Conservation (phyloP, 2,329 filamentous ascomycete species). For the Elsinoe perseae region DNA sequence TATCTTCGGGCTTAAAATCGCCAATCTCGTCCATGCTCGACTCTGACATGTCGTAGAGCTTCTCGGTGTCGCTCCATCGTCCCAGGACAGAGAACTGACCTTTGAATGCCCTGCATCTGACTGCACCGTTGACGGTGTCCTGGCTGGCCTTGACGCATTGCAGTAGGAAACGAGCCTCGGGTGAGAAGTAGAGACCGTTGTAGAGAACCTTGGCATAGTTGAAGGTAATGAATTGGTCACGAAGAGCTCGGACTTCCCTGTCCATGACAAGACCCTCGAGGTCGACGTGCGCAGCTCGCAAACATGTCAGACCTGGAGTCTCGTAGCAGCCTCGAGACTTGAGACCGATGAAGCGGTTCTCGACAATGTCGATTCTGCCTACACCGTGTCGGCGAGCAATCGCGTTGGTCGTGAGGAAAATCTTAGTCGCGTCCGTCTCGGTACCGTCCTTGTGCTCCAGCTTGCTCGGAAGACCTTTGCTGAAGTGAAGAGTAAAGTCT, state of each 20-base stretch:
- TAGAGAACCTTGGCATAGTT: slow-evolving; percentile 52
- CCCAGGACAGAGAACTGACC: slow-evolving; percentile 55
- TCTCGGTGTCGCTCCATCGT: slow-evolving; percentile 56
- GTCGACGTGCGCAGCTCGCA: slow-evolving; percentile 53
- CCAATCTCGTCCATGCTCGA: slow-evolving; percentile 63
- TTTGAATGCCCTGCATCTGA: slow-evolving; percentile 60
- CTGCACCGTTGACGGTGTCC: slow-evolving; percentile 53
- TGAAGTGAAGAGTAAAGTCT: slow-evolving; percentile 64
- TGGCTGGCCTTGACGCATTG: slow-evolving; percentile 54
- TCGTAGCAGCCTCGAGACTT: slow-evolving; percentile 80
- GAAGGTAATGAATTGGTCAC: slow-evolving; percentile 63
- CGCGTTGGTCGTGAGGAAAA: slow-evolving; percentile 65
- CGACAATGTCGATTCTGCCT: slow-evolving; percentile 75
- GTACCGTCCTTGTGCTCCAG: slow-evolving; percentile 48
- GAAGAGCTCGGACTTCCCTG: slow-evolving; percentile 58
- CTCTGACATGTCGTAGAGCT: slow-evolving; percentile 60
- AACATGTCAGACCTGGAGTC: slow-evolving; percentile 50
- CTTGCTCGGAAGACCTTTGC: slow-evolving; percentile 67
- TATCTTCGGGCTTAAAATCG: slow-evolving; percentile 59
- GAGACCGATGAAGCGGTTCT: slow-evolving; percentile 71
- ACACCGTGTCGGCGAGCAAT: slow-evolving; percentile 67
- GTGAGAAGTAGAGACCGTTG: slow-evolving; percentile 62
- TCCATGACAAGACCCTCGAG: slow-evolving; percentile 61
- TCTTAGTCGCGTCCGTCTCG: slow-evolving; percentile 62
- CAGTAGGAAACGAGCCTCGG: slow-evolving; percentile 64